Evolutionary conservation across 1,284 basidiomycete genomes (phyloP).

Genomic region (Porogramme epimiltina): DNA sequence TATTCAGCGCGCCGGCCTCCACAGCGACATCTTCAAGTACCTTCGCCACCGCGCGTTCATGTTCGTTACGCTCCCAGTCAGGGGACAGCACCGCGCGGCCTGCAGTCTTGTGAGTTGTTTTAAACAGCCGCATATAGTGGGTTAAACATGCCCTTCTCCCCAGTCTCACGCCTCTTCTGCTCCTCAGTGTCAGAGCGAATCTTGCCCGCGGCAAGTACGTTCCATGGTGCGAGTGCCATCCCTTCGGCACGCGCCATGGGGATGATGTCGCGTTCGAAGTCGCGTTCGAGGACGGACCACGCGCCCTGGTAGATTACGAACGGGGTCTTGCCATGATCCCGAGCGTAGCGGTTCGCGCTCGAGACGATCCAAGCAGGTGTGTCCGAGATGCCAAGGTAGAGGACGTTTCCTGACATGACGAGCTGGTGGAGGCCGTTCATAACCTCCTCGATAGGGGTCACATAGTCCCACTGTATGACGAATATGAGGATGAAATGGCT

Average conservation of each 20-base stretch:
- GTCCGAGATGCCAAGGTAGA: too few relatives aligned
- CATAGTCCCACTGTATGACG: conserved; percentile 19
- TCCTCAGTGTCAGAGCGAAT: conserved; percentile 29
- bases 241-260: conserved; percentile 44
- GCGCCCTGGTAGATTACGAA: conserved; percentile 60
- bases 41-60: conserved; percentile 22
- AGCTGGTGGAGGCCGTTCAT: too few relatives aligned
- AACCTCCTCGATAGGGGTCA: too few relatives aligned
- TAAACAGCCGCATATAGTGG: too few relatives aligned
- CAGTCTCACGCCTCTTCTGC: conserved; percentile 18
- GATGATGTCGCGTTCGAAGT: conserved; percentile 60
- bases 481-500: conserved; percentile 26
- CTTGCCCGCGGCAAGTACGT: conserved; percentile 34
- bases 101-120: not conserved
- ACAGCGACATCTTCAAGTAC: conserved; percentile 28
- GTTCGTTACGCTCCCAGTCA: conserved; percentile 27
- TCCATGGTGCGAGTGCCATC: conserved; percentile 50
- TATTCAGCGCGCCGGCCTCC: conserved; percentile 24
- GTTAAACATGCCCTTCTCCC: conserved; percentile 12
- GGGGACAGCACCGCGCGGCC: conserved; percentile 11
- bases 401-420: too few relatives aligned
- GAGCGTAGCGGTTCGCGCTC: conserved; percentile 53
- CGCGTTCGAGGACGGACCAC: conserved; percentile 51
- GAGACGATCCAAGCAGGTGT: conserved; percentile 48
- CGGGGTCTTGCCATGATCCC: conserved; percentile 44